These are phyloP conservation scores for Umbilicaria muhlenbergii DNA, from an alignment of 495 filamentous ascomycete genomes.

Conservation along the genomic window DNA sequence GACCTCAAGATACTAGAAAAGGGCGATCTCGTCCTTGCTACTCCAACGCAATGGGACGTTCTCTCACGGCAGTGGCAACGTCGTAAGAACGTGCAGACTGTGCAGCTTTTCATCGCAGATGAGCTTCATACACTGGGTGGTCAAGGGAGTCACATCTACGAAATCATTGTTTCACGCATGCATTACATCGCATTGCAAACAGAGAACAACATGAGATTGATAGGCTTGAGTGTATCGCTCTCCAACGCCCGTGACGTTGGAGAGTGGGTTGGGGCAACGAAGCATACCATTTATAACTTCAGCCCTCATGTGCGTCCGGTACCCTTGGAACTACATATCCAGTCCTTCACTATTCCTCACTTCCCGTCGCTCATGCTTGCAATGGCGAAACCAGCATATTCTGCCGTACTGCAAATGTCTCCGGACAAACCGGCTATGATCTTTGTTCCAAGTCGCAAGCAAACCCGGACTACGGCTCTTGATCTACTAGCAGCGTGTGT, in stretches of 20 bases:
- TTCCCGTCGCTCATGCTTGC: slow-evolving; percentile 96
- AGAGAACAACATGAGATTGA: slow-evolving; percentile 68
- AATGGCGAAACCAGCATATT: slow-evolving; percentile 88
- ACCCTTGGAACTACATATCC: slow-evolving; percentile 84
- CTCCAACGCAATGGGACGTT: slow-evolving; percentile 88
- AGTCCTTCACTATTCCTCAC: slow-evolving; percentile 90
- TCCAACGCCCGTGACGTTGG: slow-evolving; percentile 88
- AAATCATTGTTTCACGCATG: slow-evolving; percentile 93
- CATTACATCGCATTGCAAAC: slow-evolving; percentile 86
- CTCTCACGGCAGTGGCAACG: slow-evolving; percentile 91
- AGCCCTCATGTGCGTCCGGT: slow-evolving; percentile 78
- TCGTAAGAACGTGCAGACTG: slow-evolving; percentile 82
- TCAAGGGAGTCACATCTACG: slow-evolving; percentile 77
- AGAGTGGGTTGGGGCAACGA: slow-evolving; percentile 98
- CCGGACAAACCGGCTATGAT: slow-evolving; percentile 76
- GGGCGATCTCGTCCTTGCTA: slow-evolving; percentile 85
- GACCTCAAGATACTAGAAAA: slow-evolving; percentile 81
- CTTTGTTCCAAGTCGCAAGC: slow-evolving; percentile 88
- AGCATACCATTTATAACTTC: slow-evolving; percentile 98
- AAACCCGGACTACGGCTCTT: slow-evolving; percentile 74
- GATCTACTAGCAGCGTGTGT: slow-evolving; percentile 75
- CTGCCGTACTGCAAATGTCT: slow-evolving; percentile 71
- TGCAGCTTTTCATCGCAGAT: slow-evolving; percentile 88
- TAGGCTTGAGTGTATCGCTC: slow-evolving; percentile 84
- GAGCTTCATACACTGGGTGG: slow-evolving; percentile 95